These are phyloP conservation scores for Populus ilicifolia DNA, from an alignment of 345 rosid species.

Conservation along the genomic window DNA sequence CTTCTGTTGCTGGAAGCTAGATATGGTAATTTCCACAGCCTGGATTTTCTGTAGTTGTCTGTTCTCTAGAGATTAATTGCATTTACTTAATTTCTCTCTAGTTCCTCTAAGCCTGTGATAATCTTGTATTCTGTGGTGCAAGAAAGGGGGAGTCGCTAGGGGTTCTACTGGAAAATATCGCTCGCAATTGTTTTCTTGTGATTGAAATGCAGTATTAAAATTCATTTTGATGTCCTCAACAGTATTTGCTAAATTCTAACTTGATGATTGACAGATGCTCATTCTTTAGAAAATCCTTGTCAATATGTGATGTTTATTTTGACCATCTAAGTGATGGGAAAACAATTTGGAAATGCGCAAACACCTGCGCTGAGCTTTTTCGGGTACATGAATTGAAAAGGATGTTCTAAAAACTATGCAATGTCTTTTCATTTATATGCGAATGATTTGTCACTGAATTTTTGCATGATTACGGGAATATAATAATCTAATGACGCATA, in stretches of 20 bases:
- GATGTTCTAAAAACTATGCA: too few species aligned
- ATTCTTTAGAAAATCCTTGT: background rate
- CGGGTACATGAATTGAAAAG: too few species aligned
- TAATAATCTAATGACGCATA: too few species aligned
- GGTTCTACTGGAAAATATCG: background rate
- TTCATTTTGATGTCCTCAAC: background rate
- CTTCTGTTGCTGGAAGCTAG: constrained; percentile 46
- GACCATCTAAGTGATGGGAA: background rate
- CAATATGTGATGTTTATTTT: background rate
- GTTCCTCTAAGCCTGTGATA: background rate
- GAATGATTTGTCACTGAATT: too few species aligned
- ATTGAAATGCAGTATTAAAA: background rate
- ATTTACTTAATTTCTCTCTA: background rate
- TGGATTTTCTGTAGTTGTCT: background rate
- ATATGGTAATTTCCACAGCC: background rate
- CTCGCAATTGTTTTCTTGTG: background rate
- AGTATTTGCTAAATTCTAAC: background rate
- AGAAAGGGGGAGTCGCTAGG: background rate
- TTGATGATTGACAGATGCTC: background rate
- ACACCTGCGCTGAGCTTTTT: too few species aligned
- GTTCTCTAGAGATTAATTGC: background rate
- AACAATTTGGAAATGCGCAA: background rate
- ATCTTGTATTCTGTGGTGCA: background rate
- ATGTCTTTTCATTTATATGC: too few species aligned
- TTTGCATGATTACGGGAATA: too few species aligned